Percentiles rank a stretch among this genome's conserved stretches.
Evolutionary conservation across 257 asterid species (phyloP).

Genomic region (Plantago ovata): DNA sequence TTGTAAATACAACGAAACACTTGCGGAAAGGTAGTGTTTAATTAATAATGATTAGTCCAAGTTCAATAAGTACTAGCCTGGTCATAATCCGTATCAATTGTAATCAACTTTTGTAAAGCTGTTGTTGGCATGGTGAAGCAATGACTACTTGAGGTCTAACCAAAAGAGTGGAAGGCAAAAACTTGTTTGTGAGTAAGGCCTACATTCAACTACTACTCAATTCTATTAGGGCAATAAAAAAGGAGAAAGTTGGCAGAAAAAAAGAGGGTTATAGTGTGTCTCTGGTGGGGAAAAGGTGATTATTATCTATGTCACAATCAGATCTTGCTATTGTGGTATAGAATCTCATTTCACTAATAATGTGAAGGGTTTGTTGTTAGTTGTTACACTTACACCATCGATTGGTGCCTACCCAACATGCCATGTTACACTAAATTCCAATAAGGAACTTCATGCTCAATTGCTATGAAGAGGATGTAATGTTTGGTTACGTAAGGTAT

Average conservation of each 20-base stretch:
- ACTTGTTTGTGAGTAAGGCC: background rate
- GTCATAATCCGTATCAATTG: background rate
- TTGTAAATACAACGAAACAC: background rate
- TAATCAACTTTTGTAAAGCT: background rate
- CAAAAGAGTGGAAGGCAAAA: conserved; percentile 5
- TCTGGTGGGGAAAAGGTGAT: conserved; percentile 1
- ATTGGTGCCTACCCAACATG: conserved; percentile 1
- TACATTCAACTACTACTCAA: conserved; percentile 7
- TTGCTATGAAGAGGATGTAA: background rate
- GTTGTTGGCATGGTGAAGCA: background rate
- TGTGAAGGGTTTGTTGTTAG: background rate
- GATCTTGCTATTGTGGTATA: background rate
- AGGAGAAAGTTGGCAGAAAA: background rate
- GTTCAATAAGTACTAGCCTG: background rate
- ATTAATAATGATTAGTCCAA: too few relatives aligned
- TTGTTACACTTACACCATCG: too few relatives aligned
- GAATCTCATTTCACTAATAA: background rate
- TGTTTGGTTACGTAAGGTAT: too few relatives aligned
- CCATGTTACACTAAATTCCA: background rate
- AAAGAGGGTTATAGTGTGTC: too few relatives aligned
- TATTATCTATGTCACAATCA: background rate
- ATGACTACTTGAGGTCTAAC: background rate
- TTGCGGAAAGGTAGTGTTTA: background rate
- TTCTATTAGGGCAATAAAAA: conserved; percentile 3
- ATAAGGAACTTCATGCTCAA: background rate